phyloP scores from a whole-genome alignment of 371 early-diverging fungal species.

The Apophysomyces sp. region DNA sequence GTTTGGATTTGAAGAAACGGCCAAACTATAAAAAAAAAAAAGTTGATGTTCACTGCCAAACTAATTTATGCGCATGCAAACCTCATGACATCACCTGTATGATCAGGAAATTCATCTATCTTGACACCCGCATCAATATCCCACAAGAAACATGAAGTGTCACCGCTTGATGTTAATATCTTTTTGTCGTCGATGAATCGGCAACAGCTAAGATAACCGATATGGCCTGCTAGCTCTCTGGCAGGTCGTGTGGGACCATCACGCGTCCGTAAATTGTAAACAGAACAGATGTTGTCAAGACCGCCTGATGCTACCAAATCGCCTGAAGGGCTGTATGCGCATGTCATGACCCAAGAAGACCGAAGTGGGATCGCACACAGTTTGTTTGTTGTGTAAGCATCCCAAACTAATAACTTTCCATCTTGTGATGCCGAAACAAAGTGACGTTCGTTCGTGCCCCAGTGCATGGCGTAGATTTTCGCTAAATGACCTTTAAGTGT shows the following conservation, averaged over 20 bases:
- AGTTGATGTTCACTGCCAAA: neutral
- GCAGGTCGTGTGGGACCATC: slow-evolving; percentile 92
- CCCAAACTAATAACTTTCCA: slow-evolving; percentile 99
- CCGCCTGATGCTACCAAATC: slow-evolving; percentile 99
- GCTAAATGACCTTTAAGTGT: slow-evolving; percentile 98
- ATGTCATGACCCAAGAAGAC: slow-evolving; percentile 99
- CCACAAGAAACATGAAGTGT: slow-evolving; percentile 99
- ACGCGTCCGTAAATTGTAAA: slow-evolving; percentile 91
- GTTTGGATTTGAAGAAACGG: slow-evolving; percentile 83
- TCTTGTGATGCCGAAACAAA: slow-evolving; percentile 98
- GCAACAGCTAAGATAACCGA: slow-evolving; percentile 97
- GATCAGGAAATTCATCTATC: slow-evolving; percentile 92
- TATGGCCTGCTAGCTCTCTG: slow-evolving; percentile 91
- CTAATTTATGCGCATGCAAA: slow-evolving; percentile 1
- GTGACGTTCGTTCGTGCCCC: slow-evolving; percentile 94
- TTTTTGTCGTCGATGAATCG: slow-evolving; percentile 93
- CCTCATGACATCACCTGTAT: slow-evolving; percentile 99
- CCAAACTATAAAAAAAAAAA: slow-evolving; percentile 5
- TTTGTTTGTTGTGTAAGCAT: slow-evolving; percentile 97
- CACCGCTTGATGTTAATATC: slow-evolving; percentile 94
- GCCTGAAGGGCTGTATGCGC: slow-evolving; percentile 97
- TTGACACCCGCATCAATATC: slow-evolving; percentile 97
- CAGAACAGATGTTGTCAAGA: slow-evolving; percentile 96
- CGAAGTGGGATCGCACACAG: slow-evolving; percentile 95
- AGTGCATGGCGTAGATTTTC: slow-evolving; percentile 99